phyloP scores from a whole-genome alignment of 257 asterid species.

The Fraxinus americana region DNA sequence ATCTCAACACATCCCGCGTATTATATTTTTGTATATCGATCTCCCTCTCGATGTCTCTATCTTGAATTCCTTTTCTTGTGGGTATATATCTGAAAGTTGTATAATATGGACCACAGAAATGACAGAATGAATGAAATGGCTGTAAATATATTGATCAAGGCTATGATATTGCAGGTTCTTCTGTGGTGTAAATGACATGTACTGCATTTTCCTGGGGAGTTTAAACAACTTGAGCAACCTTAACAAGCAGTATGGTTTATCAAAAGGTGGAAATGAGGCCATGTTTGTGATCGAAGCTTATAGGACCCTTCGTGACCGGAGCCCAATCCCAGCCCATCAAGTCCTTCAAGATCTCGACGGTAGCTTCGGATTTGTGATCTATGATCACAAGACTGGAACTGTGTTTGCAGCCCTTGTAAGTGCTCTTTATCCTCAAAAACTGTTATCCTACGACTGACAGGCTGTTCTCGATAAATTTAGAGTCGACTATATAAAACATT shows the following conservation, averaged over 20 bases:
- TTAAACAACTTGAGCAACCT: constrained; percentile 65
- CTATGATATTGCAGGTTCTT: constrained; percentile 54
- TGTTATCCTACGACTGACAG: too few species aligned
- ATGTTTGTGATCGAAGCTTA: constrained; percentile 76
- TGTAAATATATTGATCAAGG: too few species aligned
- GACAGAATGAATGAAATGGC: too few species aligned
- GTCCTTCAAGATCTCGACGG: constrained; percentile 91
- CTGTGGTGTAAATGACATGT: constrained; percentile 76
- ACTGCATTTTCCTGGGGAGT: constrained; percentile 80
- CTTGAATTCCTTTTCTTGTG: too few species aligned
- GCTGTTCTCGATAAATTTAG: background rate
- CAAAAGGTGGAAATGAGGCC: constrained; percentile 77
- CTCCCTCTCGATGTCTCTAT: too few species aligned
- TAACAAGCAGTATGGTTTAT: constrained; percentile 83
- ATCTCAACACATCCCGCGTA: too few species aligned
- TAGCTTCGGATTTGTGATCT: constrained; percentile 81
- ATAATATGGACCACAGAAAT: too few species aligned
- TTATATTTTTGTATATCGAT: too few species aligned
- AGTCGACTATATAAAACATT: background rate
- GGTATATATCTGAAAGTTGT: too few species aligned
- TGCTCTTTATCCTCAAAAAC: background rate
- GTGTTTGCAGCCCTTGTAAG: constrained; percentile 89
- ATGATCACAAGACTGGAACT: constrained; percentile 70
- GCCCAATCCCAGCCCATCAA: constrained; percentile 92
- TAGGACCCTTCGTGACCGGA: constrained; percentile 83